Evolutionary conservation across 1,284 basidiomycete genomes (phyloP).

Genomic region (Fomes fomentarius): DNA sequence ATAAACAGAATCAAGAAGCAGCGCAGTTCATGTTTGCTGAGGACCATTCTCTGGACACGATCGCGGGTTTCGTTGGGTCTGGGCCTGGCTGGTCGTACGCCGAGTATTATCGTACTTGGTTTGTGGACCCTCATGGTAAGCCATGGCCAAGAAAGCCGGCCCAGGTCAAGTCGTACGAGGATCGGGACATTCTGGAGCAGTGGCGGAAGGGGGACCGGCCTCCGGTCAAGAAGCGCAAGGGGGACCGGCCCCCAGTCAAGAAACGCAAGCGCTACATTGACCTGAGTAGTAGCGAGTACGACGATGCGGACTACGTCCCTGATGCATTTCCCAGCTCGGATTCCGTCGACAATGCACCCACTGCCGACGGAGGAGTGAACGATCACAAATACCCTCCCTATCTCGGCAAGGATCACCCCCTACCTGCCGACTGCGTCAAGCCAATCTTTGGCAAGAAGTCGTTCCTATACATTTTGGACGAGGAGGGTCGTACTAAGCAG

Average conservation of each 20-base stretch:
- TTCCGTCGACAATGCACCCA: not conserved
- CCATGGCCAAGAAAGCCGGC: not conserved
- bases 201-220: too few species aligned
- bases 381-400: too few species aligned
- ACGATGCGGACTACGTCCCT: too few species aligned
- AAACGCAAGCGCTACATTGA: too few species aligned
- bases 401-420: not conserved
- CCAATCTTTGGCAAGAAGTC: not conserved
- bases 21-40: not conserved
- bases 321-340: not conserved
- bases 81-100: slow-evolving; percentile 1
- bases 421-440: not conserved
- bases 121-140: not conserved
- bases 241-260: too few species aligned
- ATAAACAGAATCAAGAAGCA: not conserved
- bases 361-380: not conserved
- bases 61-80: not conserved
- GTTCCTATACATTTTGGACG: not conserved
- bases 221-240: too few species aligned
- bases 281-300: too few species aligned
- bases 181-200: too few species aligned
- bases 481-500: not conserved
- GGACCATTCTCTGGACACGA: not conserved
- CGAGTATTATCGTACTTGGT: not conserved
- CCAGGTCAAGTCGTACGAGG: not conserved